phyloP scores from a whole-genome alignment of 1,284 basidiomycete genomes.

The Amylostereum areolatum region DNA sequence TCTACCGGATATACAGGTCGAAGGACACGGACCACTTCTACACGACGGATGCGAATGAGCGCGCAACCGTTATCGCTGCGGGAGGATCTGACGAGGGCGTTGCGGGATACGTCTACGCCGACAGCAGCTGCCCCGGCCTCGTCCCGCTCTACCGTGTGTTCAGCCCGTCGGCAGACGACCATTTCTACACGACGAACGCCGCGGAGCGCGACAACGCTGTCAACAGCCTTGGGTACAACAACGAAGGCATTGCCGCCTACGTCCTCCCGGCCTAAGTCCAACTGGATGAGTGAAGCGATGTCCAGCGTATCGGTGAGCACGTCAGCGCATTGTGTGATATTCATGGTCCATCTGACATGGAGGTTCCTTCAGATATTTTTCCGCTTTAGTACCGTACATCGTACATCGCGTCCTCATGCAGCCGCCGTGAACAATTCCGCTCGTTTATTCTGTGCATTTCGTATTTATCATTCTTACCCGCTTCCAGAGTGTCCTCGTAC shows the following conservation, averaged over 20 bases:
- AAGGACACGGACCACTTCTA: slow-evolving; percentile 7
- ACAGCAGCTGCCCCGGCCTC: background rate
- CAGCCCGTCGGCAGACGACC: slow-evolving; percentile 6
- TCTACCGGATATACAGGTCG: slow-evolving; percentile 7
- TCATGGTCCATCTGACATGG: too few relatives aligned
- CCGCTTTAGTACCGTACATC: too few relatives aligned
- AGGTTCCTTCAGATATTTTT: too few relatives aligned
- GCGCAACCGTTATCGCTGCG: background rate
- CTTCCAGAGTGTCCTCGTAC: too few relatives aligned
- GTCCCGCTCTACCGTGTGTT: slow-evolving; percentile 10
- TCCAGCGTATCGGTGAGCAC: too few relatives aligned
- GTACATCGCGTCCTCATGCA: too few relatives aligned
- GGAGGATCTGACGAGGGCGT: slow-evolving; percentile 9
- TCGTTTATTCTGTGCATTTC: too few relatives aligned
- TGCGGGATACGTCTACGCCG: slow-evolving; percentile 8
- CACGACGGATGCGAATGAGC: slow-evolving; percentile 5
- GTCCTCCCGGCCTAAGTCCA: slow-evolving; percentile 3
- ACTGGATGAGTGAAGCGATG: too few relatives aligned
- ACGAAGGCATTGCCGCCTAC: slow-evolving; percentile 8
- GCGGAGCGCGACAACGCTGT: slow-evolving; percentile 8
- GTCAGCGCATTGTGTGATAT: too few relatives aligned
- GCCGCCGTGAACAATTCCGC: too few relatives aligned
- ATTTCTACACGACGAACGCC: slow-evolving; percentile 14
- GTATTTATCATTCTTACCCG: too few relatives aligned
- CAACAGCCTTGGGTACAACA: slow-evolving; percentile 6